Conservation (phyloP, 495 filamentous ascomycete genomes). For the Neurospora sp. region DNA sequence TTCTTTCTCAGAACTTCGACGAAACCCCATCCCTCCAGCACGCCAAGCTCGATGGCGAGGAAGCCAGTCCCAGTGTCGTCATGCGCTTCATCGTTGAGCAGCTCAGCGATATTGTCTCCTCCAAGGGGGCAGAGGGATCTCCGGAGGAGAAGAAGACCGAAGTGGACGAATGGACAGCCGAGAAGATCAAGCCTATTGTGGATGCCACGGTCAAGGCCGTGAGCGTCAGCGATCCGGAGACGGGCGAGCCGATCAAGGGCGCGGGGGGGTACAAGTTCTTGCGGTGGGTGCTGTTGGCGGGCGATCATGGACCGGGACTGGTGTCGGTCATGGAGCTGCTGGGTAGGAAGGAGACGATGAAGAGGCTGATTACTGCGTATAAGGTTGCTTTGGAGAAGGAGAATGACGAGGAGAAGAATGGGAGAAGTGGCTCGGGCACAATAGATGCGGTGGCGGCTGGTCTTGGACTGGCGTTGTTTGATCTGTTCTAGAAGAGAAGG, state of each 20-base stretch:
- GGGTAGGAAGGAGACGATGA: slow-evolving; percentile 49
- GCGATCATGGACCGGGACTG: slow-evolving; percentile 48
- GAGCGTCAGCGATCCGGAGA: slow-evolving; percentile 12
- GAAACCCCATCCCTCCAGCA: neutral
- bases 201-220: neutral
- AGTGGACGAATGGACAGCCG: slow-evolving; percentile 1
- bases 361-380: slow-evolving; percentile 41
- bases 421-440: neutral
- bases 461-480: neutral
- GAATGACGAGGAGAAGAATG: neutral
- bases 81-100: neutral
- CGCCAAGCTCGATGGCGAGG: neutral
- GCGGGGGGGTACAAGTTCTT: slow-evolving; percentile 45
- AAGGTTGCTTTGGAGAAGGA: slow-evolving; percentile 2
- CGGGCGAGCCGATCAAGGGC: slow-evolving; percentile 24
- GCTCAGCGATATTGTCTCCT: neutral
- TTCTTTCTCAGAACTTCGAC: neutral
- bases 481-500: neutral
- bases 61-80: neutral
- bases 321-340: slow-evolving; percentile 51
- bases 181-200: neutral
- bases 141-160: neutral
- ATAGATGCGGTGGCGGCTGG: neutral
- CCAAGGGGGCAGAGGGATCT: neutral
- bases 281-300: slow-evolving; percentile 56